Evolutionary conservation across 2,329 filamentous ascomycete genomes (phyloP).

Genomic region (Ramichloridium luteum): DNA sequence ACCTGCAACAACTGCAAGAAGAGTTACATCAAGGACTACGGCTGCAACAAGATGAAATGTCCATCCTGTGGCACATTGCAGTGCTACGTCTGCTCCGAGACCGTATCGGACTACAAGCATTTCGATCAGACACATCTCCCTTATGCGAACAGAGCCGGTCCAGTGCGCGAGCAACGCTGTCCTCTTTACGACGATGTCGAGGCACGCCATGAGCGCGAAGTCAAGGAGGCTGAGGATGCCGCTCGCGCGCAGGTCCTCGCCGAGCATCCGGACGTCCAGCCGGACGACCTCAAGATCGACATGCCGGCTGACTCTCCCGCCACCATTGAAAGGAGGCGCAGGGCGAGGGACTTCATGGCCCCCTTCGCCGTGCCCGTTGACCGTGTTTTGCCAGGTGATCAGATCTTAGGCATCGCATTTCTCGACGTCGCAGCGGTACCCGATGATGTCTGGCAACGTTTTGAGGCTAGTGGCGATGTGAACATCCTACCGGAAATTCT

Average conservation of each 20-base stretch:
- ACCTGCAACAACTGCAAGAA: slow-evolving; percentile 60
- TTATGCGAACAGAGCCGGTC: background rate
- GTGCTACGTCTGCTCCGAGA: slow-evolving; percentile 60
- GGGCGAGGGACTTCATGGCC: too few species aligned
- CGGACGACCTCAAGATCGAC: slow-evolving; percentile 46
- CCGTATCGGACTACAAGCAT: slow-evolving; percentile 53
- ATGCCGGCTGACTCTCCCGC: slow-evolving; percentile 46
- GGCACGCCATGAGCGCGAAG: slow-evolving; percentile 50
- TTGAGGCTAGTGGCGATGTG: too few species aligned
- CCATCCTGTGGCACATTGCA: slow-evolving; percentile 43
- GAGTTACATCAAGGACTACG: slow-evolving; percentile 65
- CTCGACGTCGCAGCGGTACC: too few species aligned
- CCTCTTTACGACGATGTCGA: slow-evolving; percentile 54
- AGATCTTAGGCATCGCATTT: too few species aligned
- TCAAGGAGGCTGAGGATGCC: slow-evolving; percentile 47
- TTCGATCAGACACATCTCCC: slow-evolving; percentile 43
- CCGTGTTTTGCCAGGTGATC: too few species aligned
- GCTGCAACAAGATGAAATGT: slow-evolving; percentile 79
- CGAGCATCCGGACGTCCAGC: slow-evolving; percentile 50
- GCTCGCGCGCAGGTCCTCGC: slow-evolving; percentile 44
- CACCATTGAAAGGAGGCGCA: too few species aligned
- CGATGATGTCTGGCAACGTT: too few species aligned
- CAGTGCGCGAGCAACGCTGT: slow-evolving; percentile 35
- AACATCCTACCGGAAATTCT: too few species aligned
- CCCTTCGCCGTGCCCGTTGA: too few species aligned